Evolutionary conservation across 495 filamentous ascomycete genomes (phyloP).

Genomic region (Paragyromitra xinjiangensis): DNA sequence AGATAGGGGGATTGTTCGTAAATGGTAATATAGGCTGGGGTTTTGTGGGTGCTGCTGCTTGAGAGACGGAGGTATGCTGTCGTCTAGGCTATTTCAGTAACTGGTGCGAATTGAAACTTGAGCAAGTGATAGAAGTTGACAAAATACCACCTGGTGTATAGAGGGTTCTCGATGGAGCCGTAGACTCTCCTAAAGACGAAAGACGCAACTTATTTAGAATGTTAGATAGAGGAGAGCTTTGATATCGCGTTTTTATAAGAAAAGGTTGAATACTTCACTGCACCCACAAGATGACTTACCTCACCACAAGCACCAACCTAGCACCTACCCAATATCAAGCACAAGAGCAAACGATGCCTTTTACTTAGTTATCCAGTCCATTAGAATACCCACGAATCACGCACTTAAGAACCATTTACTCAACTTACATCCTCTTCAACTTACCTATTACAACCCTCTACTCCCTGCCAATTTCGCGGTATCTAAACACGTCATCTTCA

Average conservation of each 20-base stretch:
- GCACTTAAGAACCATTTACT: too few species aligned
- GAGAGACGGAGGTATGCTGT: neutral
- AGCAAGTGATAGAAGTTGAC: neutral
- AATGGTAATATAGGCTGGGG: neutral
- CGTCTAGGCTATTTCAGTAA: neutral
- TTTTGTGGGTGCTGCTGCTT: neutral
- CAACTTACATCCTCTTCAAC: neutral
- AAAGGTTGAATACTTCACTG: too few species aligned
- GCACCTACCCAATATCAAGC: too few species aligned
- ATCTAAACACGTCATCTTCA: neutral
- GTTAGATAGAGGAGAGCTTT: too few species aligned
- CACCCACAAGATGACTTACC: too few species aligned
- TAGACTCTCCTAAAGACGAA: neutral
- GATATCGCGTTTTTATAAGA: too few species aligned
- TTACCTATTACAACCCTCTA: neutral
- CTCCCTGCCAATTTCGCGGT: neutral
- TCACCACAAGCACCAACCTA: too few species aligned
- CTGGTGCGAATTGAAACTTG: neutral
- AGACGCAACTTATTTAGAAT: neutral
- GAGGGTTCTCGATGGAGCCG: neutral
- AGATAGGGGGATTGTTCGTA: neutral
- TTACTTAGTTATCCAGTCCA: too few species aligned
- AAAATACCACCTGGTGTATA: neutral
- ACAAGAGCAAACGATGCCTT: too few species aligned
- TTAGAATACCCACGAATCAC: too few species aligned